Conservation (phyloP, 139 green algal species). For the Chlorokybus atmophyticus region DNA sequence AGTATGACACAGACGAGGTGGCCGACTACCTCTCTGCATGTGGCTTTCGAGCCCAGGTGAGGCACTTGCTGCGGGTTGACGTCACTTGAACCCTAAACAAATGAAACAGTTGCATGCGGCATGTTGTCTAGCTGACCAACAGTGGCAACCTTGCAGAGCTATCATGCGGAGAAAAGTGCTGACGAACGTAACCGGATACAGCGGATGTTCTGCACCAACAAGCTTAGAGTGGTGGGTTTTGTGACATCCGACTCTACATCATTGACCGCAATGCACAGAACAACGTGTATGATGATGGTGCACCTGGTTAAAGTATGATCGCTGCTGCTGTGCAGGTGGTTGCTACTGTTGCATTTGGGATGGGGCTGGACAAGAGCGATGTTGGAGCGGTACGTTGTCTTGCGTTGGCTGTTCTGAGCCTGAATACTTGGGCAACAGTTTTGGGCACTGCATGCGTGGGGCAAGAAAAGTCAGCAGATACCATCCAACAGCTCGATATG, state of each 20-base stretch:
- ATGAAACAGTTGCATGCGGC: too few species aligned
- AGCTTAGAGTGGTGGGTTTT: slow-evolving; percentile 10
- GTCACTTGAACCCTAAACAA: too few species aligned
- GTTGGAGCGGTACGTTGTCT: slow-evolving; percentile 26
- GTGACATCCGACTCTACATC: neutral
- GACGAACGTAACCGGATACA: slow-evolving; percentile 11
- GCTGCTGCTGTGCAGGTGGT: slow-evolving; percentile 15
- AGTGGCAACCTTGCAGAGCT: slow-evolving; percentile 17
- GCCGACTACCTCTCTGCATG: too few species aligned
- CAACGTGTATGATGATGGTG: neutral
- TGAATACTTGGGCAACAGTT: too few species aligned
- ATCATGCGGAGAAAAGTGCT: slow-evolving; percentile 1
- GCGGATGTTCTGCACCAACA: slow-evolving; percentile 17
- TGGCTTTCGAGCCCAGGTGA: too few species aligned
- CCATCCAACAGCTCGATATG: too few species aligned
- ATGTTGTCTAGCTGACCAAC: too few species aligned
- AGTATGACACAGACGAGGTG: too few species aligned
- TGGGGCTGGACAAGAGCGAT: slow-evolving; percentile 38
- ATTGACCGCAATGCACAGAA: neutral
- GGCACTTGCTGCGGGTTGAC: too few species aligned
- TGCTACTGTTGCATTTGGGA: slow-evolving; percentile 38
- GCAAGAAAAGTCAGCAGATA: too few species aligned
- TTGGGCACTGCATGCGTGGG: too few species aligned
- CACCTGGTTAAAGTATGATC: neutral
- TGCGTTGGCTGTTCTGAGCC: too few species aligned